phyloP scores from a whole-genome alignment of 116 monocot species.

The Phalaenopsis hybrid region DNA sequence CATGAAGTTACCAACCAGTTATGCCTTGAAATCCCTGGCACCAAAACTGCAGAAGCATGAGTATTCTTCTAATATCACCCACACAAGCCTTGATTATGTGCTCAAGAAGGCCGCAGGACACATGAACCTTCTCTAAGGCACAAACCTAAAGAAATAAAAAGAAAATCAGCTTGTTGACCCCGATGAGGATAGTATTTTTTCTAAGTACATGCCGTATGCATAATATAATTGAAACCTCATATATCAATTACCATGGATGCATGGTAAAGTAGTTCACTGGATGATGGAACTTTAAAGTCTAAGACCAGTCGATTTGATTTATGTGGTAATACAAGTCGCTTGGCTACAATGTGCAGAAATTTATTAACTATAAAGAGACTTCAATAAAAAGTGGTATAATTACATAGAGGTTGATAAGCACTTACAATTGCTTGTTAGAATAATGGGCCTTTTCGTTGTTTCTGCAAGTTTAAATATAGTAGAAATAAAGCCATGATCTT shows the following conservation, averaged over 20 bases:
- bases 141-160: conserved; percentile 55
- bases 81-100: conserved; percentile 46
- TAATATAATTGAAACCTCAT: not conserved
- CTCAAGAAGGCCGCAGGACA: conserved; percentile 41
- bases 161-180: conserved; percentile 3
- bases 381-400: not conserved
- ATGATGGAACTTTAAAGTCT: conserved; percentile 61
- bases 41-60: conserved; percentile 94
- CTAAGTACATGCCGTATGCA: not conserved
- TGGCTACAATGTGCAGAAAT: conserved; percentile 36
- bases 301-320: conserved; percentile 39
- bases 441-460: conserved; percentile 81
- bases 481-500: conserved; percentile 81
- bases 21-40: conserved; percentile 49
- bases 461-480: conserved; percentile 75
- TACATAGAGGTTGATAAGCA: not conserved
- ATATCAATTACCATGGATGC: conserved; percentile 38
- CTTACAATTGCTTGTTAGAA: conserved; percentile 93
- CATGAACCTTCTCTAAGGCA: conserved; percentile 43
- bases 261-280: conserved; percentile 52
- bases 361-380: not conserved
- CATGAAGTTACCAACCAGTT: conserved; percentile 28
- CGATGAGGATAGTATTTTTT: not conserved
- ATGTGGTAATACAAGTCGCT: conserved; percentile 63
- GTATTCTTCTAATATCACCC: conserved; percentile 75